Evolutionary conservation across 352 stramenopile species (phyloP), one percentile per base, ranked within the genome.

Genomic region (Globisporangium takayamanum): DNA sequence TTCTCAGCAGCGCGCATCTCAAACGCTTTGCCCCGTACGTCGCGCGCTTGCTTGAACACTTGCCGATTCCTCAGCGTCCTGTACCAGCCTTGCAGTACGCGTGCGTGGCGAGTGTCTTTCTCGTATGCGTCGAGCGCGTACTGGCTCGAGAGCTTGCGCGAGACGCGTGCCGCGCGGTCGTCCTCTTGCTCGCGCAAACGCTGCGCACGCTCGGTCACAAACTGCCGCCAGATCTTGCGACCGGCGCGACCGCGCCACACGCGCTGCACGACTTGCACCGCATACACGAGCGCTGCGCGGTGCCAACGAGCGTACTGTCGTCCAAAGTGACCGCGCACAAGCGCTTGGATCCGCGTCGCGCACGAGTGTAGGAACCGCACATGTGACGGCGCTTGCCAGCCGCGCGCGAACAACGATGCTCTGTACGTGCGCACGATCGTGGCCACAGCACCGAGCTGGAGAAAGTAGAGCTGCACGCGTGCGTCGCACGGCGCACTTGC

Each of bases 61-160:
- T 89, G 80, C 3, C 80, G 72, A 22, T 74, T 71, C 37, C 71
- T 70, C 46, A 89, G 58, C 48, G 76, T 89, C 18, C 70, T 73
- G 20, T 75, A 87, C 77, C 79, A 89, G 22, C 72, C 62, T 63
- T 93, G 83, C 14, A 93, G 68, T 25, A 89, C 52, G 0, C 74
- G 54, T 5, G 68, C 75, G 41, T 75, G 53, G 1, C 57, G 53
- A 2, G 63, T 62, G 18, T 88, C 70, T 20, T 63, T 68, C 15
- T 72, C 63, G 36, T 75, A 66, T 11, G 76, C 79, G 54, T 79
- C 73, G 11, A 88, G 60, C 5, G 74, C 77, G 36, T 78, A 76
- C 39, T 89, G 78, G 10, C 71, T 72, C 28, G 80, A 87, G 45
- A 71, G 80, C 42, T 87, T 89, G 46, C 70, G 68, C 5, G 80